Evolutionary conservation across 768 basidiomycete species (phyloP), one percentile per base, ranked within the genome.

Genomic region (Mycena olivaceomarginata): DNA sequence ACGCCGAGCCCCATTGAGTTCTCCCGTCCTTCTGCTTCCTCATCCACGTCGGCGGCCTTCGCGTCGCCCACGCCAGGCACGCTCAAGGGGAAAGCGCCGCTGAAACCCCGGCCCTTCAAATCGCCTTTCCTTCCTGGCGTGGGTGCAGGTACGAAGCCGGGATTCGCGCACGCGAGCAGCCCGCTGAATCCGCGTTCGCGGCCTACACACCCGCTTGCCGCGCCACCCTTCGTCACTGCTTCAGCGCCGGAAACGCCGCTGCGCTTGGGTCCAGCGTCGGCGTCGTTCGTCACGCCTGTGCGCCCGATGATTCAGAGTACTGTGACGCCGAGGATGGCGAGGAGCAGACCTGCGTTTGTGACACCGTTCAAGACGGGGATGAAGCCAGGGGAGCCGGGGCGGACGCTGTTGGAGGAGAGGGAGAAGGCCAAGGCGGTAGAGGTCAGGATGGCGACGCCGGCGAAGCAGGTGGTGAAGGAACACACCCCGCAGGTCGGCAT

Each of bases 331-430:
- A 57, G 56, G n/a, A 15, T 45, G 39, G 46, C 59, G 43, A 83
- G 83, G 66, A 82, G 76, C 41, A 83, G 84, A 8, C 84, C 87
- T 45, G 84, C 86, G n/a, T 94, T 94, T 75, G 83, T 89, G 9
- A 94, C 93, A 2, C 93, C 93, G 0, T 94, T 94, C 82, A 94
- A 94, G 80, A 69, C 83, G 7, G 90, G 89, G 39, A 86, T 90
- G 85, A 86, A 85, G 76, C 89, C 90, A 62, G 86, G 86, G 48
- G 87, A 89, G 77, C 83, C 85, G 62, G 89, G 88, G 25, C 83
- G 84, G 63, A 68, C 80, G 10, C 80, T 79, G 66, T 83, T 86
- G 51, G 75, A 82, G 67, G 80, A 81, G 51, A 20, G 85, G 66
- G 80, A 80, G 56, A 20, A 86, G 76, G 77, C 71, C 40, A 77